Evolutionary conservation across 2,329 filamentous ascomycete genomes (phyloP), one percentile per base, ranked within the genome.

Genomic region (Alternaria rosae): DNA sequence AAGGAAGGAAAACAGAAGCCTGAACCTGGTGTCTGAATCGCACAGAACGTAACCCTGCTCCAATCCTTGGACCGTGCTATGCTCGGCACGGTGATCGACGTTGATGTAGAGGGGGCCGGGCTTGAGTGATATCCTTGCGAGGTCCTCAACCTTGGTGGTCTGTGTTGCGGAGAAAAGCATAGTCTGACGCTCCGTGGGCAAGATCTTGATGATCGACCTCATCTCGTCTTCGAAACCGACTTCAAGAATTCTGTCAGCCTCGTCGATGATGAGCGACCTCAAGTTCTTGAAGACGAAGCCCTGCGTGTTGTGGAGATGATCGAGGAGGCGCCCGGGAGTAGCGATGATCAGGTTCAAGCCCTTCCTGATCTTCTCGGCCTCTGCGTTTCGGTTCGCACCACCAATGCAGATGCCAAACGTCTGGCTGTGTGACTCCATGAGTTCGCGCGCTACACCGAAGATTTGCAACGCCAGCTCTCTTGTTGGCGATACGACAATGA

Each of bases 151-250:
- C 82, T 99, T 98, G 58, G 94, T 98, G 4, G 95, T 99, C 81
- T 98, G 95, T 5, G 95, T 99, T 13, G 95, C 95, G 13, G 93
- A 97, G 85, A 99, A 99, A n/a, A 99, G 87, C 90, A 97, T 95
- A 0, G 94, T 97, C 81, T 98, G 94, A 62, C 95, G 89, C 60
- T 96, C 90, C 70, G 91, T 53, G 5, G 55, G 76, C 17, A 98
- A 83, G 57, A 98, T 95, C 85, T 96, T 96, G 80, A 98, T 90
- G 70, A 99, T 97, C 79, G 96, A 91, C 67, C 92, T 87, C 92
- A 99, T 97, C 82, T 99, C 95, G 76, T 98, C 95, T 80, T 99
- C 95, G 85, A 99, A 99, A 72, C 95, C 94, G 65, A 97, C 92
- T 82, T 99, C 95, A 45, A 99, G 84, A 66, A 99, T 97, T 50